Conservation (phyloP, 2,329 filamentous ascomycete species). For the Geosmithia flava region DNA sequence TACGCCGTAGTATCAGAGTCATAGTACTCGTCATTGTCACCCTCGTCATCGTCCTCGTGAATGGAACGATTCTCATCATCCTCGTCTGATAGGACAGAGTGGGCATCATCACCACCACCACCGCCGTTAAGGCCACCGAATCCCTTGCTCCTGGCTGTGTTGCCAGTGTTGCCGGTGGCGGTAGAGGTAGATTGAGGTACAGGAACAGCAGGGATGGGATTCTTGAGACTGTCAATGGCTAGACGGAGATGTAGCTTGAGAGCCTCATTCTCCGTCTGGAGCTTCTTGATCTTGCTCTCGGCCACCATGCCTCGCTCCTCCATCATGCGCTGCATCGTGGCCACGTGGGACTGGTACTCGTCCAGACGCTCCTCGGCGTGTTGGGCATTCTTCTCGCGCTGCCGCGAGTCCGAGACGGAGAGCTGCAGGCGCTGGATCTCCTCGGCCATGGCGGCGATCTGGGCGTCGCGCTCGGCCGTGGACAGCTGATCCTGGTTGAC, state of each 20-base stretch:
- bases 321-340: constrained; percentile 88
- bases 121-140: constrained; percentile 2
- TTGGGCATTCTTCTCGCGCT: constrained; percentile 63
- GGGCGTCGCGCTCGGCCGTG: constrained; percentile 83
- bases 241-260: constrained; percentile 78
- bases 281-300: constrained; percentile 83
- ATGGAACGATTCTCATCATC: constrained; percentile 12
- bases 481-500: constrained; percentile 95
- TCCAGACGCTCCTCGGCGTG: constrained; percentile 76
- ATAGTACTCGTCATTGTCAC: constrained; percentile 45
- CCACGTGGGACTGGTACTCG: constrained; percentile 86
- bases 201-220: constrained; percentile 63
- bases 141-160: no score
- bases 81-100: constrained; percentile 8
- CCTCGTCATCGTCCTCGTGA: constrained; percentile 29
- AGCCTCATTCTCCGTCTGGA: constrained; percentile 85
- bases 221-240: constrained; percentile 75
- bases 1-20: constrained; percentile 29
- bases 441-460: constrained; percentile 89
- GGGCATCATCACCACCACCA: no score
- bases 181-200: constrained; percentile 13
- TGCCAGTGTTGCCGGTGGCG: no score
- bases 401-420: constrained; percentile 51
- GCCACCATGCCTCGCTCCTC: constrained; percentile 84
- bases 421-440: constrained; percentile 82